Evolutionary conservation across 2,329 filamentous ascomycete genomes (phyloP), one percentile per base, ranked within the genome.

Genomic region (Plenodomus tracheiphilus): DNA sequence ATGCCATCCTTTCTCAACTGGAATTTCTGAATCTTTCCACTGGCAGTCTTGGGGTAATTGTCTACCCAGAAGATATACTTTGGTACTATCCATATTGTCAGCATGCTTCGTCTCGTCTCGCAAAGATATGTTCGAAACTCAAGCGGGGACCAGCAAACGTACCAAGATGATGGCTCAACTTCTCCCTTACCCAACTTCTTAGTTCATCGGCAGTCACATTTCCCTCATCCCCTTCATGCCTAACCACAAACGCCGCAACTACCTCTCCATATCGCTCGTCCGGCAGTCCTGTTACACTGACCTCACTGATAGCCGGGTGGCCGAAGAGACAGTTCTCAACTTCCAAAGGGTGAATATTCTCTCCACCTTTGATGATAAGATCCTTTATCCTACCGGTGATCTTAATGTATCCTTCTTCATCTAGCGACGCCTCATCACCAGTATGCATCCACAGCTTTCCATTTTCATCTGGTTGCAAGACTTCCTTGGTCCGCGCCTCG

Each of bases 21-120:
- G 70, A 88, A 97, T 76, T 97, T 97, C 76, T 96, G 91, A 47
- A 97, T 92, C 82, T 99, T 99, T 19, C 93, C 93, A 70, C 91
- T 96, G 5, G 91, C 89, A 30, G 94, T 99, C 81, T 96, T 97
- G 17, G 93, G 93, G 69, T 89, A 95, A n/a, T 85, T 83, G 1
- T 86, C 80, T 0, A 89, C 79, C 82, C 89, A 96, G 68, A 96
- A 96, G n/a, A 97, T 82, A 68, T 93, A 84, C 73, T 89, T 94
- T 0, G 93, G 93, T 43, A 89, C 43, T 46, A n/a, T 8, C 6
- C 15, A 32, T 32, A 4, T 32, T 32, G 9, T 32, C 28, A 32
- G 13, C 8, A 15, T n/a, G n/a, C n/a, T n/a, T n/a, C n/a, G n/a
- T n/a, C n/a, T n/a, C n/a, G n/a, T n/a, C n/a, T n/a, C n/a, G n/a